Percentiles rank a stretch among this genome's conserved stretches.
Evolutionary conservation across 345 rosid genomes (phyloP).

Genomic region (Dimocarpus longan): DNA sequence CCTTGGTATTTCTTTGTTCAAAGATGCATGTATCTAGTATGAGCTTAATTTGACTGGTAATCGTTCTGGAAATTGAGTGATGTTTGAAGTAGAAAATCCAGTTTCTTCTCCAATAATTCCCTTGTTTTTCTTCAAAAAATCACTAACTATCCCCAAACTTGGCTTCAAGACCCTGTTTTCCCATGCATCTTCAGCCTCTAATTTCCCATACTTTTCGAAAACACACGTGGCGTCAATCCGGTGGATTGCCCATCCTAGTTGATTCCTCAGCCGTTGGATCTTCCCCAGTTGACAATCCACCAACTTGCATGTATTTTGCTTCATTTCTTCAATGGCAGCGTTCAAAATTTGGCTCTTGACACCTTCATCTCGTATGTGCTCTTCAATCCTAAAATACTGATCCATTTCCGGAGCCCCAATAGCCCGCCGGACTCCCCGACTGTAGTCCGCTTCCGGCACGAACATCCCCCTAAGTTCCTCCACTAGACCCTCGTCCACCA

Average conservation of each 20-base stretch:
- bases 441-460: conserved; percentile 29
- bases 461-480: conserved; percentile 33
- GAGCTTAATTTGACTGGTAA: neutral
- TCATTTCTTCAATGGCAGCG: conserved; percentile 34
- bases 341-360: conserved; percentile 27
- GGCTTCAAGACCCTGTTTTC: conserved; percentile 5
- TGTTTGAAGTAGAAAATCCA: neutral
- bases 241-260: conserved; percentile 41
- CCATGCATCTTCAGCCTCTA: conserved; percentile 17
- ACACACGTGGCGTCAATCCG: conserved; percentile 45
- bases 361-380: conserved; percentile 26
- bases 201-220: neutral
- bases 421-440: conserved; percentile 34
- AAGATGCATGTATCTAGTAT: no score
- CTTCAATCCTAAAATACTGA: conserved; percentile 19
- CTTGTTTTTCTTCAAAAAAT: neutral
- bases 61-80: neutral
- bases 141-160: neutral
- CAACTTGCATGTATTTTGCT: conserved; percentile 42
- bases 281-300: conserved; percentile 36
- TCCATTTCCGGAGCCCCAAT: conserved; percentile 51
- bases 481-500: conserved; percentile 46
- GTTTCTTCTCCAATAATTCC: neutral
- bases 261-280: conserved; percentile 34
- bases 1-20: no score